These are phyloP conservation scores for Quercus glauca DNA, from an alignment of 306 rosid species.

Conservation along the genomic window DNA sequence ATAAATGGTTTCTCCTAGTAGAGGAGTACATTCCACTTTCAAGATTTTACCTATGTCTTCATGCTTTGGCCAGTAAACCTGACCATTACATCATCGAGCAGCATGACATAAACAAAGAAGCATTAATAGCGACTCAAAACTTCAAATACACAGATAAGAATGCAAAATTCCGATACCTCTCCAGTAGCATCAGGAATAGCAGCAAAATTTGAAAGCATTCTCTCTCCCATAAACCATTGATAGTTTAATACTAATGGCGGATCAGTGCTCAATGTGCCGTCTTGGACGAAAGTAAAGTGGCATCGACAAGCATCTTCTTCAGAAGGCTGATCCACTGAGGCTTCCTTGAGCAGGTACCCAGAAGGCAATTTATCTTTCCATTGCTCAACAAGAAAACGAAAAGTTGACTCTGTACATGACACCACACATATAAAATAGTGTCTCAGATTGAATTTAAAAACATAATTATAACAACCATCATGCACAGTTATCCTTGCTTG, in stretches of 20 bases:
- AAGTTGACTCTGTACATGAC: slow-evolving; percentile 64
- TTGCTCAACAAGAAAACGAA: slow-evolving; percentile 73
- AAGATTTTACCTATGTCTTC: slow-evolving; percentile 68
- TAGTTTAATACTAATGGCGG: slow-evolving; percentile 56
- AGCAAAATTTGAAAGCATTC: slow-evolving; percentile 58
- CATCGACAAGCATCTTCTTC: slow-evolving; percentile 92
- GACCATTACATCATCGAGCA: slow-evolving; percentile 20
- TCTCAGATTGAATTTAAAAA: not conserved
- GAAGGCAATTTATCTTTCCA: slow-evolving; percentile 86
- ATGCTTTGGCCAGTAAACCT: slow-evolving; percentile 95
- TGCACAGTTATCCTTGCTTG: not conserved
- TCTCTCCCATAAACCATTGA: slow-evolving; percentile 93
- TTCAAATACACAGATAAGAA: slow-evolving; percentile 14
- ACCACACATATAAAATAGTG: slow-evolving; percentile 1
- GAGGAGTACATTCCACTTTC: slow-evolving; percentile 84
- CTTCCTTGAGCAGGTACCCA: slow-evolving; percentile 69
- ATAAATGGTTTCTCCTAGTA: slow-evolving; percentile 65
- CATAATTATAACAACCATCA: not conserved
- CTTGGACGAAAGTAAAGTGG: slow-evolving; percentile 67
- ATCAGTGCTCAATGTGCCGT: slow-evolving; percentile 39
- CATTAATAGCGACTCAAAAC: slow-evolving; percentile 5
- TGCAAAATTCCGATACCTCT: slow-evolving; percentile 54
- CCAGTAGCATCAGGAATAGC: slow-evolving; percentile 68
- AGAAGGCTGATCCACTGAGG: slow-evolving; percentile 72
- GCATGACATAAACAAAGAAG: slow-evolving; percentile 11